Conservation (phyloP, 495 filamentous ascomycete genomes). For the Penicillium psychrofluorescens region DNA sequence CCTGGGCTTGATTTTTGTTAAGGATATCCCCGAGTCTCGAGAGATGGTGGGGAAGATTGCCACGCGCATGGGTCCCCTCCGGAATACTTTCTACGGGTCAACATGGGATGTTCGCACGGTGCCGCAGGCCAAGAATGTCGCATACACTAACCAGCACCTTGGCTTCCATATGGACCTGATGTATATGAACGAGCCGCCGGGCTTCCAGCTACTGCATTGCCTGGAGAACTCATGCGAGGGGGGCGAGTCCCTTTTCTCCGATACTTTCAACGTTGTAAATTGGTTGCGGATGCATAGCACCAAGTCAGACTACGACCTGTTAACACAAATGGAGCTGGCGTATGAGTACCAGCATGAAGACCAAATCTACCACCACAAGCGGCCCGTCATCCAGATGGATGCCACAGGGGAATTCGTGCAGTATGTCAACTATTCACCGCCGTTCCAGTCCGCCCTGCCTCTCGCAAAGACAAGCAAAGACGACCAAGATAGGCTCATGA, state of each 20-base stretch:
- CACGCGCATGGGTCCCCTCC: slow-evolving; percentile 61
- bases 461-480: neutral
- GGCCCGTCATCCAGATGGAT: slow-evolving; percentile 43
- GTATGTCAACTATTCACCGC: slow-evolving; percentile 64
- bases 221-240: slow-evolving; percentile 65
- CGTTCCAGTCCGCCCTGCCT: slow-evolving; percentile 51
- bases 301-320: slow-evolving; percentile 17
- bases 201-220: slow-evolving; percentile 81
- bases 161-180: slow-evolving; percentile 90
- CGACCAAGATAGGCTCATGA: too few relatives aligned
- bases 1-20: slow-evolving; percentile 68
- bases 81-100: slow-evolving; percentile 78
- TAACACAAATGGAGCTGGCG: slow-evolving; percentile 38
- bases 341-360: slow-evolving; percentile 67
- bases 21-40: slow-evolving; percentile 57
- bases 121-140: slow-evolving; percentile 76
- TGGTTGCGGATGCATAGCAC: too few relatives aligned
- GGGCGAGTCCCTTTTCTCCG: slow-evolving; percentile 76
- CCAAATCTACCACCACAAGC: slow-evolving; percentile 49
- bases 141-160: slow-evolving; percentile 73
- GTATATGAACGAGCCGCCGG: slow-evolving; percentile 74
- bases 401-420: slow-evolving; percentile 7
- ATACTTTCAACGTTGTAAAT: slow-evolving; percentile 40
- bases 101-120: slow-evolving; percentile 84
- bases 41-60: slow-evolving; percentile 60